Evolutionary conservation across 345 rosid species (phyloP), one percentile per base, ranked within the genome.

Genomic region (Populus davidiana): DNA sequence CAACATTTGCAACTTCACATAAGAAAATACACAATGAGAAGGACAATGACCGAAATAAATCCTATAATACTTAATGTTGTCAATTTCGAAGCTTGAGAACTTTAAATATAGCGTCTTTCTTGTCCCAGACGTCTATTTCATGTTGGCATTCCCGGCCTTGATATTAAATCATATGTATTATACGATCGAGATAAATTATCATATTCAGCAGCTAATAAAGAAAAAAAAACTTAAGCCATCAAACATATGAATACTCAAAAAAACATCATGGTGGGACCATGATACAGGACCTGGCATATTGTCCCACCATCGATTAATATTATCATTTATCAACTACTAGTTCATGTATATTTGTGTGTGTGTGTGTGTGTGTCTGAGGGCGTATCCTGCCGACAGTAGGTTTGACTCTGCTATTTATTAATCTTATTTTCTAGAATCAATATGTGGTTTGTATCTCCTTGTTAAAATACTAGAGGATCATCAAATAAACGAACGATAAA

Each of bases 371-470:
- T 6, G 38, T 65, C 50, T 31, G 49, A 47, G 62, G 16, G 27
- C 44, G 18, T 63, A 36, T 44, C 69, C 36, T 3, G 31, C 77
- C 69, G 67, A 67, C 77, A 39, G 43, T 54, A 43, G 73, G 13
- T 61, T 79, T 44, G 78, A 63, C 75, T 62, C 14, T 74, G 20
- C 11, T n/a, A 41, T 44, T 23, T 31, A 67, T 59, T 31, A 59
- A 14, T 69, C 49, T 16, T 5, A 65, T 62, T 29, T 64, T 18
- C 27, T 67, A 14, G 21, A 71, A 67, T 35, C 44, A 47, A 12
- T 6, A 25, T 38, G 38, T 43, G 69, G 21, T 36, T 71, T 65
- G 52, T 52, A 61, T 41, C 50, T 23, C 63, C 70, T 63, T 41
- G 62, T n/a, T 54, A 54, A 67, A 38, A 68, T 54, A 36, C 67